These are phyloP conservation scores for Picea mariana DNA, from an alignment of 83 land plant species.

Conservation along the genomic window DNA sequence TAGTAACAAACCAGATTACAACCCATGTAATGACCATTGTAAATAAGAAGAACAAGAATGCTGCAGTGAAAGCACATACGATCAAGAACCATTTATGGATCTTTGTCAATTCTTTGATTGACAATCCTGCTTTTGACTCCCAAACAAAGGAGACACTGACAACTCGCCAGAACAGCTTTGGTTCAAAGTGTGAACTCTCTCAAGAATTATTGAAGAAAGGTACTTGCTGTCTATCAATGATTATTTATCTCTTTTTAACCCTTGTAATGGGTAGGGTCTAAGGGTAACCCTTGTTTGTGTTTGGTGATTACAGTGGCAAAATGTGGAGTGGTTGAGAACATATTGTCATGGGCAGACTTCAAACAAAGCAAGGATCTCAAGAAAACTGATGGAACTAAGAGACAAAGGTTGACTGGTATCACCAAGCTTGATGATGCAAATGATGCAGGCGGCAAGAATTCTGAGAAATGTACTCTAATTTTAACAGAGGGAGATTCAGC, in stretches of 20 bases:
- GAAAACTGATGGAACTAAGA: slow-evolving; percentile 95
- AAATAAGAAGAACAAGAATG: slow-evolving; percentile 95
- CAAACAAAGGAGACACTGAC: slow-evolving; percentile 99
- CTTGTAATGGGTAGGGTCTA: neutral
- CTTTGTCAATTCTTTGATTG: slow-evolving; percentile 97
- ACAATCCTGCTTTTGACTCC: slow-evolving; percentile 99
- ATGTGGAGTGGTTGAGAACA: slow-evolving; percentile 80
- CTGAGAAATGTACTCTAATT: slow-evolving; percentile 89
- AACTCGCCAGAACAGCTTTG: slow-evolving; percentile 88
- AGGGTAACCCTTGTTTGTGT: neutral
- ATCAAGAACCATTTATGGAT: slow-evolving; percentile 93
- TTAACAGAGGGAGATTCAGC: slow-evolving; percentile 99
- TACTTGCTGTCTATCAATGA: slow-evolving; percentile 18
- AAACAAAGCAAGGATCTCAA: slow-evolving; percentile 95
- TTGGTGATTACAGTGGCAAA: slow-evolving; percentile 58
- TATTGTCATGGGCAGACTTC: slow-evolving; percentile 93
- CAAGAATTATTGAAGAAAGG: slow-evolving; percentile 86
- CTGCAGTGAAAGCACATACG: slow-evolving; percentile 74
- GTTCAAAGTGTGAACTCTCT: slow-evolving; percentile 84
- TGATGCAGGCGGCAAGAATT: slow-evolving; percentile 88
- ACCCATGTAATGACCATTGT: slow-evolving; percentile 57
- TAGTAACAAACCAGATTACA: slow-evolving; percentile 84
- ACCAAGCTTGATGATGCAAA: slow-evolving; percentile 95
- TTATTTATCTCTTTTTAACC: too few species aligned
- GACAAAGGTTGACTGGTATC: slow-evolving; percentile 60